phyloP scores from a whole-genome alignment of 2,329 filamentous ascomycete species.

The Periconia sp. region DNA sequence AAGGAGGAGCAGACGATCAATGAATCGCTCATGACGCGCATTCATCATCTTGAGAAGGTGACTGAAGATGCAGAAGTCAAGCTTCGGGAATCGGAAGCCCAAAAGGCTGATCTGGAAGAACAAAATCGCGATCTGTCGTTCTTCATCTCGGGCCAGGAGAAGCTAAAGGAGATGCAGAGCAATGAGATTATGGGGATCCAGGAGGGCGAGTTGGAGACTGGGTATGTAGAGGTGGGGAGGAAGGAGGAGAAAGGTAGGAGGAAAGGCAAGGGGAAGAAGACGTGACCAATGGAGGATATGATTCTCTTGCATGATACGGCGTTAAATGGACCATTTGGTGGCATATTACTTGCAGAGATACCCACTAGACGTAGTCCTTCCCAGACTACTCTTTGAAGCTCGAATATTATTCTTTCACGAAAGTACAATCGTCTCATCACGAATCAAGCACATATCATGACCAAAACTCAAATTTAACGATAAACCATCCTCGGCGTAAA shows the following conservation, averaged over 20 bases:
- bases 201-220: slow-evolving; percentile 67
- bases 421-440: no score
- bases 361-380: no score
- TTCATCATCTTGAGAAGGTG: slow-evolving; percentile 70
- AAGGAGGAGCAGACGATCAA: slow-evolving; percentile 88
- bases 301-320: neutral
- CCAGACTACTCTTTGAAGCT: no score
- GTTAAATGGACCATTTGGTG: no score
- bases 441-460: no score
- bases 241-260: slow-evolving; percentile 28
- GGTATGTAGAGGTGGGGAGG: slow-evolving; percentile 35
- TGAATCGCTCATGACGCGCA: slow-evolving; percentile 80
- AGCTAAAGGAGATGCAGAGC: slow-evolving; percentile 72
- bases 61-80: slow-evolving; percentile 61
- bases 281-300: slow-evolving; percentile 1
- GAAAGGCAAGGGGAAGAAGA: slow-evolving; percentile 38
- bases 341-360: no score
- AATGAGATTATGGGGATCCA: slow-evolving; percentile 71
- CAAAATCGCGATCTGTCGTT: slow-evolving; percentile 87
- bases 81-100: slow-evolving; percentile 44
- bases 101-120: slow-evolving; percentile 78
- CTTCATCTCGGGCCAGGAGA: slow-evolving; percentile 85
- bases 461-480: no score
- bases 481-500: no score
- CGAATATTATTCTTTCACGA: no score